Base-by-base conservation (phyloP, 768 basidiomycete genomes). In the Termitomyces eurrhizus region DNA sequence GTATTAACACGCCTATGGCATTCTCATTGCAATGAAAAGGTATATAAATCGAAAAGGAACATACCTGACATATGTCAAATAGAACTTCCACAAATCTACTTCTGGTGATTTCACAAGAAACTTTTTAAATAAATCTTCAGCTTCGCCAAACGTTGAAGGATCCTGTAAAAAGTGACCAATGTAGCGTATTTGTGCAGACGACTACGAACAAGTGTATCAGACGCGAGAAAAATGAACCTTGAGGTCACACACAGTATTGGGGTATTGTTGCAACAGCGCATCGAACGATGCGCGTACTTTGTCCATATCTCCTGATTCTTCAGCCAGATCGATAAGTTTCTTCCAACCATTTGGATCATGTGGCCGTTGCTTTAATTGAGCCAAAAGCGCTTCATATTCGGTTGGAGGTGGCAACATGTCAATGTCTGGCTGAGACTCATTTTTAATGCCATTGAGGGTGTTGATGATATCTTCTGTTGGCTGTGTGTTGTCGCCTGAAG, bases 11-110 rank as follows among this genome's bases (percentile, higher is more conserved):
- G 87, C 70, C 89, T 91, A 41, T 12, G 35, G 14, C 44, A 33
- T 12, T 32, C 33, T 60, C 24, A 62, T 46, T 16, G 12, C 21
- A 24, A 24, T 6, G 41, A 8, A 54, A 56, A 18, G 46, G 49
- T 50, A 64, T 35, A 57, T 51, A 18, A 46, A 62, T 16, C 18
- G n/a, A 35, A 24, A 16, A 7, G 4, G 6, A 14, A 83, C 87
- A 67, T 75, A 90, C 82, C 96, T 85, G 68, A 99, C 93, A 73
- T 97, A 98, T 49, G 87, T 88, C 63, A 99, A 78, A 74, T 99
- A 99, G 69, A 91, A 93, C 69, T 86, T 90, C 91, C 93, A 96
- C 2, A 98, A 79, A 62, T 93, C 90, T 64, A 95, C 93, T 57
- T 88, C 89, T 7, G 94, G 91, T 0, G 93, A 94, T 18, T 85